Evolutionary conservation across 805 yeast genomes (phyloP), one percentile per base, ranked within the genome.

Genomic region (Lachancea dasiensis): DNA sequence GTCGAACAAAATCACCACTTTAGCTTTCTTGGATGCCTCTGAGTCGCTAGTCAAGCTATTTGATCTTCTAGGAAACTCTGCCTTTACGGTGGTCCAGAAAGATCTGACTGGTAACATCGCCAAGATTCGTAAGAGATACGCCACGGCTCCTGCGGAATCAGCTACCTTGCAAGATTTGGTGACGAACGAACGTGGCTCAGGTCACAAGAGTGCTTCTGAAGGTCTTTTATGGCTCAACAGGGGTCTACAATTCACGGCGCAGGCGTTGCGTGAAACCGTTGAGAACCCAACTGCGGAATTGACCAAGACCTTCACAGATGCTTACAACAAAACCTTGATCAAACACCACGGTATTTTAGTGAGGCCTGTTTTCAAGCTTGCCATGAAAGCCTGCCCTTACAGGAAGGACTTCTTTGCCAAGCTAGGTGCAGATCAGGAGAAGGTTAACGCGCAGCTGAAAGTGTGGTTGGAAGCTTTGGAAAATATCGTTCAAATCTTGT

Each of bases 321-420:
- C 95, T n/a, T 86, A 86, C 67, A 56, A 70, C 45, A 82, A 81
- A 65, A 86, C 95, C 4, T 72, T 86, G 58, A 72, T 81, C 43
- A 78, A 86, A 62, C 80, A 77, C 65, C 96, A 86, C 66, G 79
- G 81, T 38, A 75, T 86, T 73, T 68, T 86, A 53, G 71, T 86
- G 45, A 82, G 81, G 56, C 95, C 95, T 19, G 77, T 87, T 37
- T 86, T 86, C 75, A 85, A 85, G 65, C 71, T 87, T 59, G 96
- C 96, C 34, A 87, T 86, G 95, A 84, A 83, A 63, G 94, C 95
- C 2, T 85, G 95, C 63, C 96, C 96, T 9, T 87, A 85, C 65
- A 77, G 95, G 68, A 77, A 75, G 59, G 95, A 79, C 56, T 84
- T 86, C 58, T 86, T 85, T 54, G 79, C 62, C 43, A 86, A 86